A percentile compares a stretch with the other conserved stretches of the same genome.
These are phyloP conservation scores for Fusarium sp. DNA, from an alignment of 2,329 filamentous ascomycete genomes.

Conservation along the genomic window DNA sequence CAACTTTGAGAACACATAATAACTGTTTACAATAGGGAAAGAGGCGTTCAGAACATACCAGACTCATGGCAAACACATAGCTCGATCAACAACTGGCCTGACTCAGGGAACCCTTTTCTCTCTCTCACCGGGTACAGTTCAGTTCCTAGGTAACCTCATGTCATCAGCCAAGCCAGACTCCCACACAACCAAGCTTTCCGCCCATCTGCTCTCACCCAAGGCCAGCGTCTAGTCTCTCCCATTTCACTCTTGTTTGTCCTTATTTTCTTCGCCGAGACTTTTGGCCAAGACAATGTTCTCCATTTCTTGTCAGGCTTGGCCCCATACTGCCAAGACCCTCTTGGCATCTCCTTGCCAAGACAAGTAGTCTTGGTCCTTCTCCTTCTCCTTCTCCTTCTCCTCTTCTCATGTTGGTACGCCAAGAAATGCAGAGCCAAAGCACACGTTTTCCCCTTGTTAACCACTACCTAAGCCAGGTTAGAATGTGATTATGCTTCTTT, in stretches of 20 bases:
- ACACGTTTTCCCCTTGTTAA: slow-evolving; percentile 31
- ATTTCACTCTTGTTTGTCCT: not conserved
- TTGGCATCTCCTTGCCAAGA: slow-evolving; percentile 30
- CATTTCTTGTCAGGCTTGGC: slow-evolving; percentile 23
- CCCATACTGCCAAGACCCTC: slow-evolving; percentile 13
- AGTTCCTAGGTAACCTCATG: not conserved
- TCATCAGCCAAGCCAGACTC: slow-evolving; percentile 35
- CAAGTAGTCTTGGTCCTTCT: not conserved
- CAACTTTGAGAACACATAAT: not conserved
- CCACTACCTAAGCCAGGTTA: not conserved
- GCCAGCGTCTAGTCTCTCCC: not conserved
- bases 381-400: not conserved
- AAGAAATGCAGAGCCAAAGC: slow-evolving; percentile 17
- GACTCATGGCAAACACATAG: not conserved
- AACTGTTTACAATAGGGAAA: not conserved
- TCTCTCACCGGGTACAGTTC: not conserved
- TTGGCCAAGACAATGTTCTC: slow-evolving; percentile 13
- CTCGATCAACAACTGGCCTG: not conserved
- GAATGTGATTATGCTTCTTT: slow-evolving; percentile 22
- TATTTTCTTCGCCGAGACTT: slow-evolving; percentile 14
- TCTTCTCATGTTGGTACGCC: not conserved
- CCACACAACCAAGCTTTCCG: slow-evolving; percentile 43
- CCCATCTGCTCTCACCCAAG: slow-evolving; percentile 6
- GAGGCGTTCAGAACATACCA: not conserved
- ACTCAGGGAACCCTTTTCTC: not conserved